phyloP scores from a whole-genome alignment of 139 green algal species.

The Picochlorum costavermella region DNA sequence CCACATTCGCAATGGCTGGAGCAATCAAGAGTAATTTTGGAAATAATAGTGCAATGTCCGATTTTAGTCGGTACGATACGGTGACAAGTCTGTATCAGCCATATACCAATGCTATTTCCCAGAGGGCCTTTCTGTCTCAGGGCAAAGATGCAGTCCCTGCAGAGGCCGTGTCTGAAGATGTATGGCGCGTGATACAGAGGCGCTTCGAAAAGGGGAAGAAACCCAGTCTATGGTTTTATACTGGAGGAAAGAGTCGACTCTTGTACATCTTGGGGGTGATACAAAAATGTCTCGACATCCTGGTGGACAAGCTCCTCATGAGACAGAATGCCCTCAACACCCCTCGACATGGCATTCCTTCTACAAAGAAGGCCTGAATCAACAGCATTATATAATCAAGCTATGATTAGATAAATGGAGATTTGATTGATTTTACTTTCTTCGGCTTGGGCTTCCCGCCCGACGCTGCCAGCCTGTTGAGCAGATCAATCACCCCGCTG shows the following conservation, averaged over 20 bases:
- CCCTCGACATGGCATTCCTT: no score
- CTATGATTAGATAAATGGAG: not conserved
- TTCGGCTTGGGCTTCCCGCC: not conserved
- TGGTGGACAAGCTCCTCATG: no score
- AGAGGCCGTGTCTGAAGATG: not conserved
- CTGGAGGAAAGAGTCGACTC: not conserved
- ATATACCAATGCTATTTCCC: not conserved
- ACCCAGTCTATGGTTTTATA: not conserved
- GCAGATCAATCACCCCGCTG: constrained; percentile 4
- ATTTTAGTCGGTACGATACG: not conserved
- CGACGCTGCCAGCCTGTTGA: not conserved
- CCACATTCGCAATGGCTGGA: constrained; percentile 26
- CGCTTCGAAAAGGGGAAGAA: not conserved
- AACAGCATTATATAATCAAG: not conserved
- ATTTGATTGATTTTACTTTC: not conserved
- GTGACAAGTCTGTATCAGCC: not conserved
- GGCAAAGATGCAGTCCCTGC: not conserved
- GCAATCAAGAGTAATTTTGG: constrained; percentile 23
- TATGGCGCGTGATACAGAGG: not conserved
- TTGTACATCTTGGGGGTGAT: not conserved
- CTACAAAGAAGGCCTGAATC: no score
- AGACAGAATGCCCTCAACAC: no score
- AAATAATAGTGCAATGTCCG: constrained; percentile 1
- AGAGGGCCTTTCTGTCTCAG: not conserved
- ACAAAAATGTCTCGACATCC: not conserved